A percentile compares a stretch with the other conserved stretches of the same genome.
Evolutionary conservation across 2,329 filamentous ascomycete genomes (phyloP).

Genomic region (Diplodia intermedia): DNA sequence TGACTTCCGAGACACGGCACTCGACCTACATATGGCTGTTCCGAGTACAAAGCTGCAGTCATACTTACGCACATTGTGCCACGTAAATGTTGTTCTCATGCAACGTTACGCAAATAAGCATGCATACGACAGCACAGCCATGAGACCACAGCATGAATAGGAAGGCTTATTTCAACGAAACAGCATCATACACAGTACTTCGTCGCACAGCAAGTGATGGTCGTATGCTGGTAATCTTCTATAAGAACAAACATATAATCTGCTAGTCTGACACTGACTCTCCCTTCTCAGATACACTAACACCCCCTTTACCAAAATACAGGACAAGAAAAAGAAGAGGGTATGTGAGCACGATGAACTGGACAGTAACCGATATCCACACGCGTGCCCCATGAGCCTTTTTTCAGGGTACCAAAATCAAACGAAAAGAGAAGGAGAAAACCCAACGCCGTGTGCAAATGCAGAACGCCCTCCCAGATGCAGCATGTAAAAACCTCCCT

Average conservation of each 20-base stretch:
- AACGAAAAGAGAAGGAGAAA: not conserved
- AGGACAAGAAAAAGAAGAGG: not conserved
- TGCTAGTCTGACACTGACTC: not conserved
- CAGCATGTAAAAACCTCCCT: conserved; percentile 14
- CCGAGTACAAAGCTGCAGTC: not conserved
- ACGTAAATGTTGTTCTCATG: no score
- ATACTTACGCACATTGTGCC: not conserved
- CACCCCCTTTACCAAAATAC: not conserved
- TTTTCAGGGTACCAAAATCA: conserved; percentile 3
- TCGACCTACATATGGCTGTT: not conserved
- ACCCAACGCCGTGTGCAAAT: conserved; percentile 19
- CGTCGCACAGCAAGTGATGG: not conserved
- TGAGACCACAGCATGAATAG: not conserved
- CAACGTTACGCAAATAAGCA: not conserved
- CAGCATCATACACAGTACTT: not conserved
- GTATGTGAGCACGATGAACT: conserved; percentile 3
- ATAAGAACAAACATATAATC: not conserved
- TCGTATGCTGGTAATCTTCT: not conserved
- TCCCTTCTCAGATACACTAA: not conserved
- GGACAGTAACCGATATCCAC: conserved; percentile 3
- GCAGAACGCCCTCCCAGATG: conserved; percentile 30
- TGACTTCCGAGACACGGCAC: not conserved
- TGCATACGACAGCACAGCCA: not conserved
- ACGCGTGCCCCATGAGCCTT: not conserved
- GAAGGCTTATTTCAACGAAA: not conserved